phyloP scores from a whole-genome alignment of 2,329 filamentous ascomycete species.

The Seiridium unicorne region DNA sequence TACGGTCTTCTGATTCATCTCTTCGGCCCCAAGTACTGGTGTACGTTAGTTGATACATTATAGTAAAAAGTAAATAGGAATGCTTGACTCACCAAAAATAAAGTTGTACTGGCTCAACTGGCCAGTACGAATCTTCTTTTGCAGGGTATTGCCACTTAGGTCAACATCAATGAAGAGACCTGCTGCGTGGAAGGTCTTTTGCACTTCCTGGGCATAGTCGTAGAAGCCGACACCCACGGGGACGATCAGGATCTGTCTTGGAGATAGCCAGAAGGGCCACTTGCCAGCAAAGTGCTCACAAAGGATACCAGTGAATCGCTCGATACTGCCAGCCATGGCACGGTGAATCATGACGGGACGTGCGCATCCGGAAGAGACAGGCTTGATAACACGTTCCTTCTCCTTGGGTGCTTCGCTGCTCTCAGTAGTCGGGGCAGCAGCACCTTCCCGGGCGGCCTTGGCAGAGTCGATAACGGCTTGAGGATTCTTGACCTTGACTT shows the following conservation, averaged over 20 bases:
- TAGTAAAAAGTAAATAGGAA: not conserved
- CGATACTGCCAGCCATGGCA: slow-evolving; percentile 71
- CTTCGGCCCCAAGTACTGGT: slow-evolving; percentile 60
- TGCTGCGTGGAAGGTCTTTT: slow-evolving; percentile 64
- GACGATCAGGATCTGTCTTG: slow-evolving; percentile 77
- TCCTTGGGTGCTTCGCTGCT: slow-evolving; percentile 32
- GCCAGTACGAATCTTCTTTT: slow-evolving; percentile 85
- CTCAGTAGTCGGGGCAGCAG: slow-evolving; percentile 40
- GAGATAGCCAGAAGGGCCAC: slow-evolving; percentile 87
- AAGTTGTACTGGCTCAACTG: slow-evolving; percentile 83
- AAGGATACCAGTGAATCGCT: slow-evolving; percentile 69
- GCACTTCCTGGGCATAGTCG: slow-evolving; percentile 72
- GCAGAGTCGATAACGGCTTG: slow-evolving; percentile 24
- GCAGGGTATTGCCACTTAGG: slow-evolving; percentile 74
- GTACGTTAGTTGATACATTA: not conserved
- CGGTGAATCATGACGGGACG: slow-evolving; percentile 86
- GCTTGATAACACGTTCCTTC: slow-evolving; percentile 37
- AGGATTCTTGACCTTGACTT: slow-evolving; percentile 33
- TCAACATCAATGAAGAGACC: slow-evolving; percentile 71
- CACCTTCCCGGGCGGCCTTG: slow-evolving; percentile 34
- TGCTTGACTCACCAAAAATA: slow-evolving; percentile 60
- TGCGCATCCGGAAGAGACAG: slow-evolving; percentile 66
- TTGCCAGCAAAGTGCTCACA: slow-evolving; percentile 84
- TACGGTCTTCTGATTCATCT: slow-evolving; percentile 58
- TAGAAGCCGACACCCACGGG: slow-evolving; percentile 71